Evolutionary conservation across 805 yeast species (phyloP), one percentile per base, ranked within the genome.

Genomic region (Sugiyamaella qingdaonensis): DNA sequence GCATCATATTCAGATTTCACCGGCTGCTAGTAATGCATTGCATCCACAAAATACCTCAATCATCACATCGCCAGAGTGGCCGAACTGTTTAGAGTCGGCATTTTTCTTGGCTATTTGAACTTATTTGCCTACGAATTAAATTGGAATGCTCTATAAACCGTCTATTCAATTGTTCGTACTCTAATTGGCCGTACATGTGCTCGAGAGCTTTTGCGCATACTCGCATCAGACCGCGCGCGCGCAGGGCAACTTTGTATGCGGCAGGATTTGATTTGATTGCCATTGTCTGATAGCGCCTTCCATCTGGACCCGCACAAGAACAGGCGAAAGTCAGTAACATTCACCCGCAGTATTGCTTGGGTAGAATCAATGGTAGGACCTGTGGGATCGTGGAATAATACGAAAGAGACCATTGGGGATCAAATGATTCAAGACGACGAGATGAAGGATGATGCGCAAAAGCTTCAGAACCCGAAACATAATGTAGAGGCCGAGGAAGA

Each of bases 381-480:
- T 24, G 48, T 47, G 27, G 37, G 33, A 49, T 13, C 21, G 19
- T 31, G 39, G n/a, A 34, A 44, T 34, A 46, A 29, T 21, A 10
- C n/a, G 10, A 29, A 29, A 18, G 36, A 46, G 19, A 32, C 31
- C 51, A 35, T 8, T 14, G 29, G 29, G 29, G 29, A 24, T 24
- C 29, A 24, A 24, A 24, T 24, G 29, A 24, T 24, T 24, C 29
- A 36, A 36, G 35, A 16, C 51, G 43, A 33, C 52, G 41, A 41
- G 53, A 52, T 27, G 55, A 52, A 29, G 54, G 36, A 37, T 50
- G 41, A 41, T 49, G 49, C 21, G 55, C 49, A 29, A 51, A 45
- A 37, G 52, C 34, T 24, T 13, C 14, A 9, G 56, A 54, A 44
- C 48, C 48, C 34, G 51, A 48, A 16, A 16, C 18, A 34, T 16